A percentile compares a stretch with the other conserved stretches of the same genome.
Evolutionary conservation across 805 yeast species (phyloP).

Genomic region (Zygosaccharomyces gambellarensis): DNA sequence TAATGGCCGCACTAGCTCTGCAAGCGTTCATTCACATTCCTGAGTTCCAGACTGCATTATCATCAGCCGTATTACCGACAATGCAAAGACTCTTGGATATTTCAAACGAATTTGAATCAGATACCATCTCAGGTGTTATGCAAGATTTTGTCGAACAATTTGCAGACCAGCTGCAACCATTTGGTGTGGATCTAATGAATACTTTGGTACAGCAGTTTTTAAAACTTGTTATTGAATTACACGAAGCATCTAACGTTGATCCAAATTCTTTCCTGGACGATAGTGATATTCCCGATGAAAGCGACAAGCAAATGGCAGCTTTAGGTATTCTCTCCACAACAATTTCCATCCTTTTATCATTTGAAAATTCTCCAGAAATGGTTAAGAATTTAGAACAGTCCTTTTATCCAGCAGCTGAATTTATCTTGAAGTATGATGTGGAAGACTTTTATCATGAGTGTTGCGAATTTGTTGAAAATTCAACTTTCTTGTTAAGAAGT

Average conservation of each 20-base stretch:
- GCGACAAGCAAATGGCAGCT: constrained; percentile 78
- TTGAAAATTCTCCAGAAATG: constrained; percentile 72
- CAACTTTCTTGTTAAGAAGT: constrained; percentile 53
- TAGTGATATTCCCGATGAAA: constrained; percentile 39
- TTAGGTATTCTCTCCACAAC: constrained; percentile 76
- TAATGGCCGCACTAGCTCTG: constrained; percentile 79
- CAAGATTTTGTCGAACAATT: constrained; percentile 92
- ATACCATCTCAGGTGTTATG: constrained; percentile 82
- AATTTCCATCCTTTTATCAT: constrained; percentile 72
- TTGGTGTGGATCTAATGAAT: constrained; percentile 64
- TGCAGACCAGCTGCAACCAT: constrained; percentile 85
- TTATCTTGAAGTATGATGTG: constrained; percentile 59
- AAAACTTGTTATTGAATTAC: constrained; percentile 60
- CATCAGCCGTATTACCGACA: constrained; percentile 66
- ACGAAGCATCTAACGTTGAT: constrained; percentile 52
- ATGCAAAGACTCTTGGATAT: constrained; percentile 74
- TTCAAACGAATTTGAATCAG: constrained; percentile 80
- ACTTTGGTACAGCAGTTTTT: constrained; percentile 71
- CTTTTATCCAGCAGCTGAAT: constrained; percentile 62
- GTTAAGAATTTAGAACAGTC: constrained; percentile 61
- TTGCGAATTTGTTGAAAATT: constrained; percentile 69
- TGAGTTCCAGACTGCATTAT: constrained; percentile 63
- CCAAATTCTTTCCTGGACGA: constrained; percentile 35
- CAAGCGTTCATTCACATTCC: constrained; percentile 69
- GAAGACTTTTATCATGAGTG: constrained; percentile 73